Evolutionary conservation across 139 green algal genomes (phyloP).

Genomic region (Picochlorum costavermella): DNA sequence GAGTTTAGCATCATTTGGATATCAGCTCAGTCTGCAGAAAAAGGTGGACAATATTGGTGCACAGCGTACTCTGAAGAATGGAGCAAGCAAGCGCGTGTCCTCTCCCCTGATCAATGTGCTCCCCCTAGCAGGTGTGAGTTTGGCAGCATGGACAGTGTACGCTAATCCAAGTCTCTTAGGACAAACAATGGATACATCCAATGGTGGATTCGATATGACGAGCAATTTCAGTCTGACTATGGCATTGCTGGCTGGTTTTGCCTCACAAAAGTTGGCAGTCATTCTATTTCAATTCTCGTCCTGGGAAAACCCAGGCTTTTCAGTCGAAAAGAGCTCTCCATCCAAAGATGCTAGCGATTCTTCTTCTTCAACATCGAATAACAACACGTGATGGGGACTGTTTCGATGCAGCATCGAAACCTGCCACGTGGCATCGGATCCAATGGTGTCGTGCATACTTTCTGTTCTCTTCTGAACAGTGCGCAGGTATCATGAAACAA

Average conservation of each 20-base stretch:
- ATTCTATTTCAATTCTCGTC: not conserved
- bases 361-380: not conserved
- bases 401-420: too few species aligned
- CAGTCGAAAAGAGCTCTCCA: not conserved
- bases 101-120: not conserved
- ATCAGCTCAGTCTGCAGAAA: slow-evolving; percentile 62
- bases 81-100: not conserved
- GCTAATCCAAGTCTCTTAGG: too few species aligned
- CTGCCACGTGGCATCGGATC: too few species aligned
- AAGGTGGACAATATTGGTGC: slow-evolving; percentile 21
- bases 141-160: too few species aligned
- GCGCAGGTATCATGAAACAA: too few species aligned
- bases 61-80: not conserved
- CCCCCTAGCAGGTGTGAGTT: too few species aligned
- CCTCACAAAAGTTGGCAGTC: slow-evolving; percentile 6
- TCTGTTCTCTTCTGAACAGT: too few species aligned
- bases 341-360: not conserved
- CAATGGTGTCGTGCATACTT: too few species aligned
- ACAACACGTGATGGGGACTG: too few species aligned
- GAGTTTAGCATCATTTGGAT: slow-evolving; percentile 46
- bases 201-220: too few species aligned
- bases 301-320: not conserved
- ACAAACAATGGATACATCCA: too few species aligned
- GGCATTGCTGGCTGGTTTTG: slow-evolving; percentile 2
- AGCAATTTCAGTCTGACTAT: slow-evolving; percentile 3